Conservation (phyloP, 2,329 filamentous ascomycete genomes). For the Fonsecaea monophora region DNA sequence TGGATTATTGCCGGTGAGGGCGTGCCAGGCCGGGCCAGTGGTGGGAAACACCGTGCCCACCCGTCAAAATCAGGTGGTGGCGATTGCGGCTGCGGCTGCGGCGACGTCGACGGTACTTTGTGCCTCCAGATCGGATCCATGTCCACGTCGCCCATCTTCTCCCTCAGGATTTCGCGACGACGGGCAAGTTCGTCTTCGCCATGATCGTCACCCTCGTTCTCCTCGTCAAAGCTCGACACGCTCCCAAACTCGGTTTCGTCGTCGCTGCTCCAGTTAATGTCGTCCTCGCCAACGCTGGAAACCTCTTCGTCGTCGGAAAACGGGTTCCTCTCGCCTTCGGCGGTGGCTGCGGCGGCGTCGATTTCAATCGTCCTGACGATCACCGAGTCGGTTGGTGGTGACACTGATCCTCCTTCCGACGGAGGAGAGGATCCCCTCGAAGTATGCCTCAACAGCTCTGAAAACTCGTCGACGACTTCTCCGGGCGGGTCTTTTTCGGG, state of each 20-base stretch:
- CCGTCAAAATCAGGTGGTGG: background rate
- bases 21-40: background rate
- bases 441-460: background rate
- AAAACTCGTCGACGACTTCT: background rate
- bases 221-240: slow-evolving; percentile 16
- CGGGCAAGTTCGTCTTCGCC: background rate
- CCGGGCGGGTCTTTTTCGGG: background rate
- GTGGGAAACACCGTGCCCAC: background rate
- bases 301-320: slow-evolving; percentile 14
- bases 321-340: background rate
- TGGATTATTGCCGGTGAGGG: background rate
- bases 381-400: background rate
- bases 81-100: no score
- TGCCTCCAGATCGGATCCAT: background rate
- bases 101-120: background rate
- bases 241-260: slow-evolving; percentile 19
- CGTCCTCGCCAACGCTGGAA: slow-evolving; percentile 4
- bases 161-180: background rate
- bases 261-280: slow-evolving; percentile 17
- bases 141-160: slow-evolving; percentile 7
- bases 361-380: slow-evolving; percentile 7
- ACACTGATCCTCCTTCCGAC: background rate
- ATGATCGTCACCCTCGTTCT: background rate
- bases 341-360: background rate
- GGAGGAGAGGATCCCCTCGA: background rate